These are phyloP conservation scores for Colletotrichum filicis DNA, from an alignment of 2,329 filamentous ascomycete genomes.

Conservation along the genomic window DNA sequence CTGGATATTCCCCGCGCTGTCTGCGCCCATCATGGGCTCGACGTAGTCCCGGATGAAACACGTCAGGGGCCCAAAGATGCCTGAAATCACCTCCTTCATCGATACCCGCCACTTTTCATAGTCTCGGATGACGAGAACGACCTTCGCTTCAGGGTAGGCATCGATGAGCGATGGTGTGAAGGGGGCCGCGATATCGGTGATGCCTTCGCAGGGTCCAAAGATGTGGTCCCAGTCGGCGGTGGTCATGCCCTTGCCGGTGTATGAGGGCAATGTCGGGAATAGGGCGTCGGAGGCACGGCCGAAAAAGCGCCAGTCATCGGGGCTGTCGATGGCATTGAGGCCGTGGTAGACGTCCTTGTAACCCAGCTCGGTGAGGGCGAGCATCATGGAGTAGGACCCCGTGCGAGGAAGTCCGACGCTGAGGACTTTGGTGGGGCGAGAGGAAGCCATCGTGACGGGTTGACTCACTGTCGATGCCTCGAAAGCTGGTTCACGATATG, in stretches of 20 bases:
- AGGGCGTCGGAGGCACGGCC: neutral
- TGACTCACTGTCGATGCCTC: neutral
- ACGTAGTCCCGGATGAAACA: neutral
- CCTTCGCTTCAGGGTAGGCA: neutral
- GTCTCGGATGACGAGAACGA: neutral
- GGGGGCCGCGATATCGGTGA: neutral
- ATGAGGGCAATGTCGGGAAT: neutral
- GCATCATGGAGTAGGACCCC: neutral
- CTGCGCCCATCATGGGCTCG: neutral
- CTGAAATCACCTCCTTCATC: neutral
- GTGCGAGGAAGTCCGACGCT: neutral
- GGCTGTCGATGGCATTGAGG: neutral
- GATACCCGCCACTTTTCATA: neutral
- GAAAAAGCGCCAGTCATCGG: neutral
- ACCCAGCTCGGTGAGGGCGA: neutral
- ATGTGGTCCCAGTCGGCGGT: neutral
- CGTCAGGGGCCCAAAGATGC: neutral
- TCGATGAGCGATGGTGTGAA: neutral
- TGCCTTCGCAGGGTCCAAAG: neutral
- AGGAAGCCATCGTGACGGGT: neutral
- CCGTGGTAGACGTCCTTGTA: neutral
- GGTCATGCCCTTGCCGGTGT: neutral
- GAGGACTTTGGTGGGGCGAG: neutral
- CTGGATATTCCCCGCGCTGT: neutral
- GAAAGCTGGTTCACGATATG: neutral